Conservation (phyloP, 2,329 filamentous ascomycete genomes). For the Phialophora verrucosa region DNA sequence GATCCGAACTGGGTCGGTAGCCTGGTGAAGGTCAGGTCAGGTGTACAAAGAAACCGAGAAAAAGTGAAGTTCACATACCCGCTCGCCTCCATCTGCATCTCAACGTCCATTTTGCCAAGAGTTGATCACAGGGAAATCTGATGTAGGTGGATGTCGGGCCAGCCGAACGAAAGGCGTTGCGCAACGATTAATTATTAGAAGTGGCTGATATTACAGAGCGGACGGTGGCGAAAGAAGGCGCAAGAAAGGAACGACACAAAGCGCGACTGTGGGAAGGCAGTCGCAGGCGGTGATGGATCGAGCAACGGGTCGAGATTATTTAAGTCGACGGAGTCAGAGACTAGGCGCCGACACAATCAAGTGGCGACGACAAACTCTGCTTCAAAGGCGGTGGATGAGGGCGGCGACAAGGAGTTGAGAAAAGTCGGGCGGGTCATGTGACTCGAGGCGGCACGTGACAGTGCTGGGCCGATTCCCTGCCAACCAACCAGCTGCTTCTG, state of each 20-base stretch:
- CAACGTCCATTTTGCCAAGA: constrained; percentile 39
- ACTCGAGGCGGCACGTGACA: constrained; percentile 3
- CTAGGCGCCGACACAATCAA: constrained; percentile 37
- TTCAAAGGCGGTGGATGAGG: constrained; percentile 5
- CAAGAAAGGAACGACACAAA: constrained; percentile 25
- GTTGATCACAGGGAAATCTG: constrained; percentile 5
- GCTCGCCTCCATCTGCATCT: constrained; percentile 38
- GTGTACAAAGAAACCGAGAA: not conserved
- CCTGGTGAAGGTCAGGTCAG: constrained; percentile 31
- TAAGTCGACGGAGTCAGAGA: not conserved
- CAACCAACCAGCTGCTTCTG: not conserved
- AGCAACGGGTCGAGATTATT: constrained; percentile 16
- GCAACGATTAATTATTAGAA: constrained; percentile 31
- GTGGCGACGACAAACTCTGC: constrained; percentile 37
- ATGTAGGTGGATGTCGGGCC: constrained; percentile 30
- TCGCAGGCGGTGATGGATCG: constrained; percentile 9
- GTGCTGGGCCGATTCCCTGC: not conserved
- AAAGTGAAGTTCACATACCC: constrained; percentile 33
- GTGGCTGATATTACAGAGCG: constrained; percentile 29
- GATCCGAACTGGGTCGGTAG: constrained; percentile 38
- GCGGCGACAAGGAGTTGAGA: constrained; percentile 18
- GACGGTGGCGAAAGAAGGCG: constrained; percentile 22
- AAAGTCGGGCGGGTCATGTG: constrained; percentile 8
- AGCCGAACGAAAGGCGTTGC: constrained; percentile 28
- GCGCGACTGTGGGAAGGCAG: constrained; percentile 14